Evolutionary conservation across 2,329 filamentous ascomycete species (phyloP).

Genomic region (Aspergillus hiratsukae): DNA sequence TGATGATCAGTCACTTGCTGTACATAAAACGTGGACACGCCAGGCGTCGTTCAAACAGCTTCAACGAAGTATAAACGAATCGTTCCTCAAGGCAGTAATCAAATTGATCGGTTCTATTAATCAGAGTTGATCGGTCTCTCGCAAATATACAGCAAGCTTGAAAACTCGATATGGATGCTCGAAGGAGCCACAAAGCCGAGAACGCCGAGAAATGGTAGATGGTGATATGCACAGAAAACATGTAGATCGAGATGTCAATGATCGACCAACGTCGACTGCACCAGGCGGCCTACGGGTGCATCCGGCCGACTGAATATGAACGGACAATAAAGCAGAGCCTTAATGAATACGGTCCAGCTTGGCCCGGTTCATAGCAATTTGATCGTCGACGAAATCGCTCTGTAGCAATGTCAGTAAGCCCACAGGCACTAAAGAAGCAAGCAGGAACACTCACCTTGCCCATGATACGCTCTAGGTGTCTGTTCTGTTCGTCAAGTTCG

Average conservation of each 20-base stretch:
- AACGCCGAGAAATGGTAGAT: constrained; percentile 21
- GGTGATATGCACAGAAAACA: constrained; percentile 11
- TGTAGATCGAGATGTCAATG: constrained; percentile 10
- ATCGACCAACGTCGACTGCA: constrained; percentile 20
- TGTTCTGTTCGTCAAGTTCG: constrained; percentile 74
- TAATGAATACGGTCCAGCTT: constrained; percentile 57
- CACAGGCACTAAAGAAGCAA: neutral
- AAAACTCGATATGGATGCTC: neutral
- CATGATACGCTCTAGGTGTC: constrained; percentile 70
- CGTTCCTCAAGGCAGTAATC: constrained; percentile 9
- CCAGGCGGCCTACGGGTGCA: constrained; percentile 25
- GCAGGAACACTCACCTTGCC: constrained; percentile 60
- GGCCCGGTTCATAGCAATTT: constrained; percentile 73
- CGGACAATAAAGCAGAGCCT: neutral
- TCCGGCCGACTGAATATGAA: neutral
- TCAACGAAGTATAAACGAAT: neutral
- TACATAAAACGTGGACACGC: neutral
- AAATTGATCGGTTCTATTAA: neutral
- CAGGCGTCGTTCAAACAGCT: neutral
- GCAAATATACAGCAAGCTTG: neutral
- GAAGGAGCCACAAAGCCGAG: constrained; percentile 7
- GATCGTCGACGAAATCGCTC: constrained; percentile 79
- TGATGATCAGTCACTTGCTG: neutral
- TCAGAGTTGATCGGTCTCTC: constrained; percentile 1
- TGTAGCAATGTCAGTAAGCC: constrained; percentile 34